Conservation (phyloP, 768 basidiomycete species). For the Cyclocybe aegerita region DNA sequence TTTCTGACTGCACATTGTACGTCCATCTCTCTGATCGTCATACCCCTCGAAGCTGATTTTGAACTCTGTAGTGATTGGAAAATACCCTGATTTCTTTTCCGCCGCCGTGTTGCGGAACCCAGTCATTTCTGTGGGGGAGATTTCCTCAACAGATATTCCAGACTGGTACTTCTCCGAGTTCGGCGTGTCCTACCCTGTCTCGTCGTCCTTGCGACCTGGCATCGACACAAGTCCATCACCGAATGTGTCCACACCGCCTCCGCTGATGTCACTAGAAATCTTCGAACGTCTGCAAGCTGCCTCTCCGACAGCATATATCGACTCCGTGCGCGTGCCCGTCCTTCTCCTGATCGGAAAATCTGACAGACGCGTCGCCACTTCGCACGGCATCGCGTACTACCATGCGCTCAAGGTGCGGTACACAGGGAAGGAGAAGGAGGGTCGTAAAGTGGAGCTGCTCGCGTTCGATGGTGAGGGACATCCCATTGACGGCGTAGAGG, state of each 20-base stretch:
- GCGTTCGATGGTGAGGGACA: slow-evolving; percentile 64
- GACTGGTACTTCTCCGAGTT: slow-evolving; percentile 64
- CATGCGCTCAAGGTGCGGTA: slow-evolving; percentile 56
- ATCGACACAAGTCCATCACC: slow-evolving; percentile 4
- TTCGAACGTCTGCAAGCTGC: slow-evolving; percentile 44
- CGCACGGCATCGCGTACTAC: slow-evolving; percentile 63
- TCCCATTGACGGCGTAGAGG: slow-evolving; percentile 63
- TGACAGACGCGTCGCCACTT: slow-evolving; percentile 62
- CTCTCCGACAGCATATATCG: slow-evolving; percentile 59
- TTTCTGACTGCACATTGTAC: slow-evolving; percentile 59
- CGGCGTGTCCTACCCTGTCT: slow-evolving; percentile 40
- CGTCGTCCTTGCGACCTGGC: slow-evolving; percentile 24
- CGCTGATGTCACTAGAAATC: slow-evolving; percentile 42
- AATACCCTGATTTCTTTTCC: slow-evolving; percentile 58
- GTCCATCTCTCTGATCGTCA: slow-evolving; percentile 18
- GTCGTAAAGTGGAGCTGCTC: slow-evolving; percentile 52
- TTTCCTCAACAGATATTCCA: slow-evolving; percentile 61
- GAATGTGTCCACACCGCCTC: slow-evolving; percentile 8
- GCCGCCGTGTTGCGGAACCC: slow-evolving; percentile 70
- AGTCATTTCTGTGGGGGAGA: slow-evolving; percentile 60
- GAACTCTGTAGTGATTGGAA: slow-evolving; percentile 52
- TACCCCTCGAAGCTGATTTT: background rate
- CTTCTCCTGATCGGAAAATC: slow-evolving; percentile 58
- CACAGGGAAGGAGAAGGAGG: slow-evolving; percentile 5
- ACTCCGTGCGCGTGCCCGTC: slow-evolving; percentile 50